Conservation (phyloP, 805 yeast species). For the Candida corydali region DNA sequence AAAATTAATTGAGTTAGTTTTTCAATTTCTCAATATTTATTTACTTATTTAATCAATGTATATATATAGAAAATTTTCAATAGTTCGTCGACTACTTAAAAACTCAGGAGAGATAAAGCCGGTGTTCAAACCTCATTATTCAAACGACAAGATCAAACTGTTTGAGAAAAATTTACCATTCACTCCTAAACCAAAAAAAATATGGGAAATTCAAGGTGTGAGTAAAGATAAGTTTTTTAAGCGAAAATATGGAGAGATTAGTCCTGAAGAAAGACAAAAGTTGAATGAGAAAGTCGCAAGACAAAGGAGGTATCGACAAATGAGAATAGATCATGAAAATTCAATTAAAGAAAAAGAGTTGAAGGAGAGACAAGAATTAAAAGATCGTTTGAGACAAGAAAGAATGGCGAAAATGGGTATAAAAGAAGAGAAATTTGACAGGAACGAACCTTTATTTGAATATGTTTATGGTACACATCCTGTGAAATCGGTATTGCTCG, state of each 20-base stretch:
- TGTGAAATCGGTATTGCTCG: constrained; percentile 63
- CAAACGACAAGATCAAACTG: constrained; percentile 5
- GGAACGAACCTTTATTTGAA: constrained; percentile 51
- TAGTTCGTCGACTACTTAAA: constrained; percentile 1
- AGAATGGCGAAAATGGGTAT: constrained; percentile 2
- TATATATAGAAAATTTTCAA: constrained; percentile 7
- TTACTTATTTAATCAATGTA: background rate
- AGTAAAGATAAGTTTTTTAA: constrained; percentile 37
- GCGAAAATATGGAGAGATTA: constrained; percentile 30
- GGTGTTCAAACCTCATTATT: constrained; percentile 6
- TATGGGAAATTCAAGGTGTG: constrained; percentile 35
- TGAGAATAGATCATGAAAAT: constrained; percentile 18
- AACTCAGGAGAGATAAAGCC: constrained; percentile 6
- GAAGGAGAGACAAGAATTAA: constrained; percentile 3
- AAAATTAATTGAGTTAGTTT: too few species aligned
- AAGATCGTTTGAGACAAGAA: background rate
- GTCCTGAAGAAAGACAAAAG: constrained; percentile 19
- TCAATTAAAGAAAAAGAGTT: constrained; percentile 9
- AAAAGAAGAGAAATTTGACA: background rate
- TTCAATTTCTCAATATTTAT: constrained; percentile 1
- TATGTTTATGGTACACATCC: constrained; percentile 75
- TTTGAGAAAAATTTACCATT: constrained; percentile 9
- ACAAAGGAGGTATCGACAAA: constrained; percentile 23
- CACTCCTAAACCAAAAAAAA: constrained; percentile 8
- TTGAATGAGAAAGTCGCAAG: constrained; percentile 29